Evolutionary conservation across 371 early-diverging fungal genomes (phyloP), one percentile per base, ranked within the genome.

Genomic region (Mucor sp.): DNA sequence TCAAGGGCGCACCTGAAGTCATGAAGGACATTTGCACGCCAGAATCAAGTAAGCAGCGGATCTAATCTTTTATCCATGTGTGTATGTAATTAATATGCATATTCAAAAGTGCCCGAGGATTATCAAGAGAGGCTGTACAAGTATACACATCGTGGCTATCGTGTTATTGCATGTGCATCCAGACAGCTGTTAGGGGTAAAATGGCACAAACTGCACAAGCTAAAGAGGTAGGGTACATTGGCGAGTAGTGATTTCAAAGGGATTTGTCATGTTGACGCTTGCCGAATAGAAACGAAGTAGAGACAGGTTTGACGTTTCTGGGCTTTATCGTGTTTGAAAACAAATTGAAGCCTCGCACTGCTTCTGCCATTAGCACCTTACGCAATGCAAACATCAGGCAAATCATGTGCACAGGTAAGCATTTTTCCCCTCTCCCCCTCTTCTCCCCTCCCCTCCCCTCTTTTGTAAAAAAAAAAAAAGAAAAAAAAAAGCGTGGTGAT

Each of bases 321-420:
- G 98, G 98, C 1, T 95, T 99, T 67, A 87, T 99, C 62, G 89
- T 99, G 19, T 99, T 99, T 88, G 99, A 99, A 74, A 99, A 99
- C 86, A 97, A 96, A 81, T 83, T 99, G 21, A 99, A 99, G 75
- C 88, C 91, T 5, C 92, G 91, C 2, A 95, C 99, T 0, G 80
- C 85, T 12, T 77, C 87, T 1, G 95, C 96, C 0, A 89, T 99
- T n/a, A 76, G 86, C 28, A 91, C 90, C 27, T 87, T 99, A 21
- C 87, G 88, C 39, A 82, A 82, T 28, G 99, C 99, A n/a, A 87
- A 87, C 23, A 95, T 99, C 62, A 87, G 96, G 35, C 93, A 91
- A 76, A 88, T 98, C 57, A 99, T 99, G 99, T 98, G 99, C 76
- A 99, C 99, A 0, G 99, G 85, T 82, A 77, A 67, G 50, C 47